Percentiles rank a stretch among this genome's conserved stretches.
phyloP scores from a whole-genome alignment of 2,329 filamentous ascomycete species.

The Xylariaceae sp. region DNA sequence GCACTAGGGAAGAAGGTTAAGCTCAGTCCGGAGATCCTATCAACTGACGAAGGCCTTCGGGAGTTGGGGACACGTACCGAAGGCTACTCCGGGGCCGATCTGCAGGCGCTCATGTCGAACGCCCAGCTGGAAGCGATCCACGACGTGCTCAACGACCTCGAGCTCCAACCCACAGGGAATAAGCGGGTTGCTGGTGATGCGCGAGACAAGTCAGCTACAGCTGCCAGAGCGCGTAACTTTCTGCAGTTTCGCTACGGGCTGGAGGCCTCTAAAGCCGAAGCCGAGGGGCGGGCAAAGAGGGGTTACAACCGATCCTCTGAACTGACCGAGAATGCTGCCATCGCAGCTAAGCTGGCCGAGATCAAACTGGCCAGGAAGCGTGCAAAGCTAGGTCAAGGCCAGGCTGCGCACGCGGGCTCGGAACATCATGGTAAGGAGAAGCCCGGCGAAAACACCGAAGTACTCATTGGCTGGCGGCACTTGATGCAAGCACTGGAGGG shows the following conservation, averaged over 20 bases:
- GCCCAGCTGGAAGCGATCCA: slow-evolving; percentile 96
- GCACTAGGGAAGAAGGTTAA: slow-evolving; percentile 78
- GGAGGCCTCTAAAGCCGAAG: slow-evolving; percentile 40
- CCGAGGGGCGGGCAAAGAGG: slow-evolving; percentile 29
- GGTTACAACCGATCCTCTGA: slow-evolving; percentile 44
- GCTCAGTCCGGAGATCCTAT: slow-evolving; percentile 58
- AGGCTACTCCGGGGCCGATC: slow-evolving; percentile 87
- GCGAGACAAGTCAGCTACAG: slow-evolving; percentile 22
- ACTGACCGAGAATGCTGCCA: slow-evolving; percentile 69
- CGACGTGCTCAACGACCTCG: slow-evolving; percentile 67
- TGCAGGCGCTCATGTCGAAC: slow-evolving; percentile 93
- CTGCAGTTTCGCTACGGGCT: slow-evolving; percentile 78
- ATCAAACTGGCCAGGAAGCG: slow-evolving; percentile 66
- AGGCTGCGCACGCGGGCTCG: slow-evolving; percentile 10
- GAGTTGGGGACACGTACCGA: slow-evolving; percentile 75
- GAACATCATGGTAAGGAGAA: slow-evolving; percentile 19
- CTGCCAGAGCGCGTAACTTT: slow-evolving; percentile 45
- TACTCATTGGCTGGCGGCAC: slow-evolving; percentile 79
- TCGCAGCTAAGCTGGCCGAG: slow-evolving; percentile 73
- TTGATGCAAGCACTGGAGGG: slow-evolving; percentile 67
- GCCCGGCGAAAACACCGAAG: slow-evolving; percentile 49
- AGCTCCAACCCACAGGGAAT: slow-evolving; percentile 19
- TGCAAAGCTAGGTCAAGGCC: slow-evolving; percentile 42
- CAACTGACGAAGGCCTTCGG: slow-evolving; percentile 47
- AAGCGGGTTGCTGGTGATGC: slow-evolving; percentile 30